phyloP scores from a whole-genome alignment of 148 eudicot genomes.

The Silene conica region DNA sequence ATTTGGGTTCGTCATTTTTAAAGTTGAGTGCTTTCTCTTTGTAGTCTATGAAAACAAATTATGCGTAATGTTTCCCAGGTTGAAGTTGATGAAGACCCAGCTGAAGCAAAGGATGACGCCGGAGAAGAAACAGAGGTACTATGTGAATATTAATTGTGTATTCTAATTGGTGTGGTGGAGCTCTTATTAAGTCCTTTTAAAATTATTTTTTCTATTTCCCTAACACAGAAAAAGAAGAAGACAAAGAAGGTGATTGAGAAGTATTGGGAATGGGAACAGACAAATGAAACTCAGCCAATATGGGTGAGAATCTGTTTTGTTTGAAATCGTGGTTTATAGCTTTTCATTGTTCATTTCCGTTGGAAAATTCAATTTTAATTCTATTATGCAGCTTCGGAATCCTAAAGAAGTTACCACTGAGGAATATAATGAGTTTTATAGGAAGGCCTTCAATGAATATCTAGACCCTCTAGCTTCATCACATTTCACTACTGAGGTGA shows the following conservation, averaged over 20 bases:
- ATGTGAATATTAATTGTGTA: constrained; percentile 18
- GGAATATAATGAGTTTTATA: constrained; percentile 92
- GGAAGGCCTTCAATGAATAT: constrained; percentile 78
- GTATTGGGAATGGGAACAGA: constrained; percentile 96
- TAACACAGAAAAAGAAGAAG: constrained; percentile 77
- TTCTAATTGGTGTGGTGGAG: not conserved
- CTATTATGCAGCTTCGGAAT: constrained; percentile 66
- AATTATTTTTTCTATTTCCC: not conserved
- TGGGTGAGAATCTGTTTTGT: constrained; percentile 57
- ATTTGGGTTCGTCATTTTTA: not conserved
- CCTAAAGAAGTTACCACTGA: constrained; percentile 86
- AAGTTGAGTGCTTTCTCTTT: not conserved
- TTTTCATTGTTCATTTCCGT: not conserved
- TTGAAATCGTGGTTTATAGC: not conserved
- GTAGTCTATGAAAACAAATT: not conserved
- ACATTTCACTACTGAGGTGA: constrained; percentile 96
- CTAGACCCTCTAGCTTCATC: constrained; percentile 92
- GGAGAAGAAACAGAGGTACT: constrained; percentile 60
- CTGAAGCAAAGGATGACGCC: constrained; percentile 58
- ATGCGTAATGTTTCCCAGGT: constrained; percentile 41
- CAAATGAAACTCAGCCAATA: constrained; percentile 95
- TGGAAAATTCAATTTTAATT: not conserved
- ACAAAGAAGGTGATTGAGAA: constrained; percentile 92
- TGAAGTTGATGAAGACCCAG: constrained; percentile 91
- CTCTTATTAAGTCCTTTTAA: not conserved